Evolutionary conservation across 352 stramenopile genomes (phyloP).

Genomic region (Blastocystis sp.): DNA sequence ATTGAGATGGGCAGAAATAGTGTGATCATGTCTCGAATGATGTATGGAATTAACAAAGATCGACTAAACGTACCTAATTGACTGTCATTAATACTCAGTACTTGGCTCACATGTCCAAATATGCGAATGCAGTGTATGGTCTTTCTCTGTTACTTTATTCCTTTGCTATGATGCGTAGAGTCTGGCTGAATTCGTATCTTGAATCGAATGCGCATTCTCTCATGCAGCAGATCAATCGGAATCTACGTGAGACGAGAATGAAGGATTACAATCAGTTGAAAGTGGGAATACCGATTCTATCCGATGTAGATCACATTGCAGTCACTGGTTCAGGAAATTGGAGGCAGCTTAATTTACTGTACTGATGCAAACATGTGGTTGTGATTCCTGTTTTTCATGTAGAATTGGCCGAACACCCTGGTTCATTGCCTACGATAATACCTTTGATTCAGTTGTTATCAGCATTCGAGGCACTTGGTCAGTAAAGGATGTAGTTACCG

Average conservation of each 20-base stretch:
- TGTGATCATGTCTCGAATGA: neutral
- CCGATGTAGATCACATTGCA: conserved; percentile 10
- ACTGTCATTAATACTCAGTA: neutral
- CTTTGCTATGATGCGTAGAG: neutral
- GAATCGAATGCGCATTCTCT: neutral
- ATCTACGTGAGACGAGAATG: neutral
- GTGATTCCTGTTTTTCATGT: neutral
- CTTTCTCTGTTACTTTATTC: neutral
- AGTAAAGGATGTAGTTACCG: conserved; percentile 21
- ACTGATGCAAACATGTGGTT: conserved; percentile 10
- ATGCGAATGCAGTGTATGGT: conserved; percentile 46
- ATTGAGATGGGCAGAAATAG: neutral
- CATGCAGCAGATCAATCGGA: conserved; percentile 1
- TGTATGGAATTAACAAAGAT: neutral
- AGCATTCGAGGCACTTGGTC: conserved; percentile 49
- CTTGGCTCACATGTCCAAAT: conserved; percentile 18
- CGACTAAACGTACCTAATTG: neutral
- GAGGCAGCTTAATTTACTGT: neutral
- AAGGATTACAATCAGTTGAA: conserved; percentile 35
- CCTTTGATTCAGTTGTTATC: conserved; percentile 7
- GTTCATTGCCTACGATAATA: conserved; percentile 45
- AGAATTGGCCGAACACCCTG: conserved; percentile 23
- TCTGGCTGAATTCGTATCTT: conserved; percentile 21
- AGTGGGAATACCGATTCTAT: neutral
- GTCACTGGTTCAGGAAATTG: neutral